Base-by-base conservation (phyloP, 495 filamentous ascomycete species). In the Xylaria cubensis region DNA sequence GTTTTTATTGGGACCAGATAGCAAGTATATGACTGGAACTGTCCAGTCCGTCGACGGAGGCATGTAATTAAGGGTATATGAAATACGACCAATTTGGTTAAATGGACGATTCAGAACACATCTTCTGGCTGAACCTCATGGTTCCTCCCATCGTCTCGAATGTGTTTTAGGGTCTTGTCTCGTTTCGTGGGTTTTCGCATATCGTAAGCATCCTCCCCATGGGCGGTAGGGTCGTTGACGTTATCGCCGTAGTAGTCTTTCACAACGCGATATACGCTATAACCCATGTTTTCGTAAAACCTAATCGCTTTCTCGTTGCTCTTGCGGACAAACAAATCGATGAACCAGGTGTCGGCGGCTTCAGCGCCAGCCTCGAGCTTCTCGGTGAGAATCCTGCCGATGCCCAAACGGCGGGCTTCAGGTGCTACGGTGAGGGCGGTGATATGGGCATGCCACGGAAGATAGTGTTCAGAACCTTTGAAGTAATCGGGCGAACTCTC, bases 381-480 rank as follows among this genome's bases (percentile, higher is more conserved):
- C 78, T 90, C 86, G 6, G 92, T 94, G 36, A 98, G 87, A 36
- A 87, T 87, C 64, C 91, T 91, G 36, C 95, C 96, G 61, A 97
- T 91, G 32, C 96, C 95, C 29, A 94, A 88, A 36, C 95, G 90
- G 21, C 95, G 91, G 70, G 91, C 93, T 74, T 91, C 88, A 0
- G 96, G 96, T 17, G 95, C 92, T 32, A 99, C 93, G 3, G 96
- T 98, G 21, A 99, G 86, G 50, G 95, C 95, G 21, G 96, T 99
- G 82, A 99, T 97, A 83, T 99, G 96, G 39, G 95, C 96, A 82
- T 98, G 96, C 93, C 94, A 98, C 32, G 97, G 95, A 24, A 95
- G 92, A 82, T 95, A 97, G 83, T 97, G 93, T 74, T 92, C 87
- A 64, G 91, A 93, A 76, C 89, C 88, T 62, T 87, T 82, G 80